Evolutionary conservation across 2,329 filamentous ascomycete genomes (phyloP), one percentile per base, ranked within the genome.

Genomic region (Phyllosticta citriasiana): DNA sequence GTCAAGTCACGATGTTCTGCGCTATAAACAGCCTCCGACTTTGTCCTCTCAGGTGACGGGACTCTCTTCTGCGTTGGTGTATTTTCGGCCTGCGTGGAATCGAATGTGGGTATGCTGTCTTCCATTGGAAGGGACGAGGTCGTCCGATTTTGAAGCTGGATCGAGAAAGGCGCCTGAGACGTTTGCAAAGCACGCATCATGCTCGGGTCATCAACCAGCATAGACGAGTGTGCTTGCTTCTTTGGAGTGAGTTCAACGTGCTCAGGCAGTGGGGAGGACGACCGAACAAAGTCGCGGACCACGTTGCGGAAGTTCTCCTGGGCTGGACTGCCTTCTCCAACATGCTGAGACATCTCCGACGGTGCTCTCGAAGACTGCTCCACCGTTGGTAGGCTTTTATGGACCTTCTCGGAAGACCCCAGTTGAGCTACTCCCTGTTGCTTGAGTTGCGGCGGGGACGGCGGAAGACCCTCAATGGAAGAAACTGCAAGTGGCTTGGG

Each of bases 171-270:
- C 6, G 56, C 47, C 25, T 57, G 60, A 16, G 55, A 53, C 14
- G 60, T 57, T 26, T 51, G 27, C 30, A 61, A 53, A 2, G 50
- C 55, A 2, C 55, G 60, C 24, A 61, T 14, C n/a, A 61, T 19
- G 14, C 55, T 61, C 2, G 60, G 57, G n/a, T 61, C 60, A n/a
- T 61, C 60, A 16, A 27, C 16, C 12, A 61, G n/a, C 25, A 61
- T 57, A 1, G 60, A 61, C 8, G 60, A 61, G 25, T 51, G 60
- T 19, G 55, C n/a, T 51, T 55, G 27, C 25, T 51, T 27, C 53
- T 60, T 57, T 47, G 7, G 25, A 19, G n/a, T 25, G 52, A 1
- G 35, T 52, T 27, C 52, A 53, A 60, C n/a, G 14, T 55, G 35
- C 16, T 60, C 58, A 9, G 58, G 58, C n/a, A 60, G 33, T 3